Evolutionary conservation across 768 basidiomycete genomes (phyloP), one percentile per base, ranked within the genome.

Genomic region (Solioccasus polychromus): DNA sequence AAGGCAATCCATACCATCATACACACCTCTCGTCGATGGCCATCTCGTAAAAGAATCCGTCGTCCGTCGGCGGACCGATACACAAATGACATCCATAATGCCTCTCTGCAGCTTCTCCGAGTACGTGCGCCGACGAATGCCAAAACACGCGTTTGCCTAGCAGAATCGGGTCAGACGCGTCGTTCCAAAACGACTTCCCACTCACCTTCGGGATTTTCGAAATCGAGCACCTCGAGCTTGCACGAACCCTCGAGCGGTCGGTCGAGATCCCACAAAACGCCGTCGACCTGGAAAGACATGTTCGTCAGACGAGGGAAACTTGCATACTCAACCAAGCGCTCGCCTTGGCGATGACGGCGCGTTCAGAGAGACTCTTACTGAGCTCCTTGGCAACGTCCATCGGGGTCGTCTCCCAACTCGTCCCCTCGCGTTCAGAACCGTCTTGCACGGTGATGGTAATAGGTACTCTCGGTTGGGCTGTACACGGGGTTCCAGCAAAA

Each of bases 21-120:
- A n/a, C n/a, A n/a, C 11, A 85, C 86, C 88, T 73, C 48, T 92
- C 85, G 29, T 83, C 72, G 54, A 92, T 92, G 14, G 82, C 83
- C 96, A 99, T 98, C 66, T 99, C 96, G 65, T 99, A 99, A 76
- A 96, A 99, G 79, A 99, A 99, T 18, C 96, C 96, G 7, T 97
- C 93, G 23, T 95, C 92, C 2, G 93, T 92, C 19, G 96, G 96
- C 14, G 96, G 96, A 3, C 96, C 96, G 50, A 96, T 83, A 60
- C 94, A 96, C 12, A 99, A 76, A 72, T 96, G 93, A 65, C 93
- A 96, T 31, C 94, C 95, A 64, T 97, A 95, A 64, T 96, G 92
- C 42, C 88, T 80, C 69, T 99, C 96, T 32, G 92, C 82, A 44
- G 95, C 88, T 69, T 99, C 96, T 35, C 96, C 96, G 15, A 99